Base-by-base conservation (phyloP, 1,284 basidiomycete genomes). In the Microbotryomycetes sp. region DNA sequence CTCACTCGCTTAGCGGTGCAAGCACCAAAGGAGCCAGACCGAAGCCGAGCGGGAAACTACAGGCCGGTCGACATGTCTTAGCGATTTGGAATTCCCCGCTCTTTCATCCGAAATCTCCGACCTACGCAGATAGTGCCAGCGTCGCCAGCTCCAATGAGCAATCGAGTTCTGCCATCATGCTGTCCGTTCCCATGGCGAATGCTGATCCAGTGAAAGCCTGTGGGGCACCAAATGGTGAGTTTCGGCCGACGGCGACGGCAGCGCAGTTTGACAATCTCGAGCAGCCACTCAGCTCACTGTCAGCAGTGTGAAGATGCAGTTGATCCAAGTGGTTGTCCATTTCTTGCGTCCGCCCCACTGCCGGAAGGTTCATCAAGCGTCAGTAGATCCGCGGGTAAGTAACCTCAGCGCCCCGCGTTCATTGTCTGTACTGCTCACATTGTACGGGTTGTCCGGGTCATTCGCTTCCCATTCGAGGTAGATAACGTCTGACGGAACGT, bases 391-490 rank as follows among this genome's bases (percentile, higher is more conserved):
- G n/a, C n/a, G n/a, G n/a, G n/a, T n/a, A n/a, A n/a, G n/a, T n/a
- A n/a, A n/a, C n/a, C n/a, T n/a, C n/a, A n/a, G n/a, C n/a, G n/a
- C n/a, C n/a, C n/a, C n/a, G n/a, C n/a, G n/a, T n/a, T n/a, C n/a
- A n/a, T 9, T 42, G 9, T 42, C 36, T 9, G 36, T 42, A 42
- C 36, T 19, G 19, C 36, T 9, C 36, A 42, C 36, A 46, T 69
- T 66, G 59, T 60, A 69, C 0, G 67, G 67, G 26, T 69, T 69
- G 16, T 54, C 60, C 1, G 60, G 58, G 30, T 68, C 66, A 5
- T 49, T 29, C 15, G 54, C 22, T 2, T 64, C 63, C 63, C 63
- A 69, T 23, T 67, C 67, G 16, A 63, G 45, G 65, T 65, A 69
- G 16, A 69, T 57, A 7, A 57, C 54, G 36, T 42, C 36, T 19